Evolutionary conservation across 805 yeast species (phyloP), one percentile per base, ranked within the genome.

Genomic region (Ogataea methanolica): DNA sequence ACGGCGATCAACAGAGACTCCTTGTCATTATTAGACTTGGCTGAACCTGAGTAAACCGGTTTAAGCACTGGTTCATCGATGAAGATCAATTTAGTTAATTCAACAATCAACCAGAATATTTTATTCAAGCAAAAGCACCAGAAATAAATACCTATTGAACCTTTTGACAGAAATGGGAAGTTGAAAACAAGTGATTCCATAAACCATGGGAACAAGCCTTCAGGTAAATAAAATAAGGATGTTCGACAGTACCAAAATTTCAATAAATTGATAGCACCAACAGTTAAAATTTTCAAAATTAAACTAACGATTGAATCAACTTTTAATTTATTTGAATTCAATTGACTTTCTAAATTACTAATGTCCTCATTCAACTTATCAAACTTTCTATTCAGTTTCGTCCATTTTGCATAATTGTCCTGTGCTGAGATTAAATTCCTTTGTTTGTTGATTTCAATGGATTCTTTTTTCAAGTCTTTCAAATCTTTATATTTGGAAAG

Each of bases 401-500:
- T 95, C 98, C 98, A 94, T 59, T 79, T 83, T 29, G 97, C 97
- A 65, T 92, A 94, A 59, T 94, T 83, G 63, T 94, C 97, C 65
- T 92, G 97, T 1, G 97, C 92, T 46, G 88, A 79, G 9, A 90
- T 78, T 2, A 73, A 52, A 31, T 79, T 71, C 51, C 89, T 76
- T 56, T 82, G 79, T 14, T 69, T 71, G 54, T 77, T 72, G 21
- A 80, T 60, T 17, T 68, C 63, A 15, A 65, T 61, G 43, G 82
- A 76, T 52, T 85, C 77, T 8, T 60, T 55, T 45, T 74, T 70
- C 44, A 70, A 57, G 2, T 52, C 47, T 15, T 62, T 57, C 23
- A 75, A 57, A 36, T 60, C 52, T 14, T 63, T 54, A 33, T 47
- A 48, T 72, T 68, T 19, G 11, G 42, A 26, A 14, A 45, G 45